Evolutionary conservation across 148 eudicot genomes (phyloP).

Genomic region (Chenopodium quinoa): DNA sequence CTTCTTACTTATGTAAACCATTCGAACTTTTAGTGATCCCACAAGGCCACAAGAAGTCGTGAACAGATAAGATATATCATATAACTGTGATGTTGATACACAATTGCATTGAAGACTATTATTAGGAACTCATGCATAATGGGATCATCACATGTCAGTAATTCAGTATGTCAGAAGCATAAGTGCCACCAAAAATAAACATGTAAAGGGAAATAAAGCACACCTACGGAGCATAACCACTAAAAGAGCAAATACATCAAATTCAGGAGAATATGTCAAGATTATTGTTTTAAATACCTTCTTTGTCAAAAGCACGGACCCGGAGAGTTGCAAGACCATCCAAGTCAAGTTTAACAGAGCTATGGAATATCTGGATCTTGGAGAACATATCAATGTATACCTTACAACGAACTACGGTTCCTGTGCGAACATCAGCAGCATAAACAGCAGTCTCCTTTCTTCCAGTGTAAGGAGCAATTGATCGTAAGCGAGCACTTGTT

Average conservation of each 20-base stretch:
- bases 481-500: constrained; percentile 82
- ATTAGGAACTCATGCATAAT: neutral
- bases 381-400: constrained; percentile 83
- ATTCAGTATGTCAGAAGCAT: neutral
- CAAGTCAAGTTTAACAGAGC: constrained; percentile 82
- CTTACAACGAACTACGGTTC: constrained; percentile 75
- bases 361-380: constrained; percentile 86
- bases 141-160: neutral
- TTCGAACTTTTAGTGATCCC: neutral
- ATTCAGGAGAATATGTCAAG: neutral
- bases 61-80: neutral
- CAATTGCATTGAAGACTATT: neutral
- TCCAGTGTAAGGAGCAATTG: constrained; percentile 80
- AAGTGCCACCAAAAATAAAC: neutral
- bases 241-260: neutral
- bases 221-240: neutral
- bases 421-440: constrained; percentile 80
- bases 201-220: neutral
- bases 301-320: constrained; percentile 80
- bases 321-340: constrained; percentile 91
- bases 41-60: neutral
- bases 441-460: constrained; percentile 92
- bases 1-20: neutral
- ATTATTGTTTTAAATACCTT: constrained; percentile 51
- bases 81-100: neutral